A percentile compares a stretch with the other conserved stretches of the same genome.
These are phyloP conservation scores for Fusarium aywerte DNA, from an alignment of 2,329 filamentous ascomycete species.

Conservation along the genomic window DNA sequence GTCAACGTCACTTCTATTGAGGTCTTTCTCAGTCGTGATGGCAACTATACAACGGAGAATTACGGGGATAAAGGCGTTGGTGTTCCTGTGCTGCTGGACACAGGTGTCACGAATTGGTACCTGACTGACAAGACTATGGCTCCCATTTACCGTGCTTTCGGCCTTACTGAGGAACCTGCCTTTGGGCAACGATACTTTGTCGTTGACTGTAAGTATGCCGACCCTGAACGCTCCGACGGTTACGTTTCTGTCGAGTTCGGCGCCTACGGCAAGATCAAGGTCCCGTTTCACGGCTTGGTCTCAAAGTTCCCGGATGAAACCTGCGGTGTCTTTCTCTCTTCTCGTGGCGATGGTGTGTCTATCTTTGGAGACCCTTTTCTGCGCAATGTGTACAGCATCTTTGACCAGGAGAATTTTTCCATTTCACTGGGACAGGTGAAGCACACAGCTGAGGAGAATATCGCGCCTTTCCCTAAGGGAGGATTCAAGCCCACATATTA, in stretches of 20 bases:
- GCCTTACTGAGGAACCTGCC: neutral
- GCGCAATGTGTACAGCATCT: slow-evolving; percentile 8
- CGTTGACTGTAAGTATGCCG: slow-evolving; percentile 1
- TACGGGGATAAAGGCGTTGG: neutral
- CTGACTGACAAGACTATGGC: neutral
- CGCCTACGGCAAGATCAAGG: neutral
- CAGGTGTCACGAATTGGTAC: neutral
- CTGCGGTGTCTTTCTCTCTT: neutral
- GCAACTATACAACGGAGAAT: neutral
- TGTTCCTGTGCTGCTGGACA: neutral
- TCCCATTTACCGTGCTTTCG: neutral
- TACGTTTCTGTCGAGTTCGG: neutral
- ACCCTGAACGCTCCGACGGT: neutral
- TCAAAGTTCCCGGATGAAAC: neutral
- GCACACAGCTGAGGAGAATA: neutral
- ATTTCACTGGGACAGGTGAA: slow-evolving; percentile 3
- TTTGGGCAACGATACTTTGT: neutral
- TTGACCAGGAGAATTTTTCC: neutral
- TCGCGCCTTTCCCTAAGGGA: neutral
- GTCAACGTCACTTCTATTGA: slow-evolving; percentile 6
- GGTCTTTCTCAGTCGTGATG: neutral
- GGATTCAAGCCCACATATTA: neutral
- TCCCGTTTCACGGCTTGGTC: neutral
- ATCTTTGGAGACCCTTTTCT: slow-evolving; percentile 11
- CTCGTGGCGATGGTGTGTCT: neutral